Conservation (phyloP, 2,329 filamentous ascomycete species). For the Epichloe amarillans region DNA sequence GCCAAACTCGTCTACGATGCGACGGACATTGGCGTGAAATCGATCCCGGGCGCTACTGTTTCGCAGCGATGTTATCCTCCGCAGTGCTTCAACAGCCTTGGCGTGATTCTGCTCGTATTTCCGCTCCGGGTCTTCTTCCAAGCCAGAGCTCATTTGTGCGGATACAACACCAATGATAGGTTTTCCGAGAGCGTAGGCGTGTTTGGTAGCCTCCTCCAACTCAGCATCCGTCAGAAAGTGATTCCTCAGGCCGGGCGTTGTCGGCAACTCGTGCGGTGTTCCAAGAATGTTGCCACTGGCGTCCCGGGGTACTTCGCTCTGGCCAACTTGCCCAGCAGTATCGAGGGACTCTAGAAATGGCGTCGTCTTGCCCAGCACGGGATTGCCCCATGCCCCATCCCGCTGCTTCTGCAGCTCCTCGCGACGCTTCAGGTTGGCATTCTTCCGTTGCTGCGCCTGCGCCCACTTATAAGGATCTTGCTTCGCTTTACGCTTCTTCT, state of each 20-base stretch:
- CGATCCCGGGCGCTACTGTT: slow-evolving; percentile 70
- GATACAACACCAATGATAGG: slow-evolving; percentile 31
- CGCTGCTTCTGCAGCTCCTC: slow-evolving; percentile 54
- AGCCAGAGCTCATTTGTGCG: slow-evolving; percentile 27
- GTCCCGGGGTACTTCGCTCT: slow-evolving; percentile 23
- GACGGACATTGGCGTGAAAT: slow-evolving; percentile 67
- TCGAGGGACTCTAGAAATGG: slow-evolving; percentile 77
- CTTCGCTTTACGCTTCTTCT: slow-evolving; percentile 52
- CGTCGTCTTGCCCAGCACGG: slow-evolving; percentile 65
- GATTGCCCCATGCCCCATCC: slow-evolving; percentile 55
- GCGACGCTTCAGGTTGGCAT: slow-evolving; percentile 66
- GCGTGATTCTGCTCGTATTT: slow-evolving; percentile 43
- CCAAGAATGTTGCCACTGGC: slow-evolving; percentile 27
- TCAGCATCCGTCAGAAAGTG: slow-evolving; percentile 59
- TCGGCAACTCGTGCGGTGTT: slow-evolving; percentile 30
- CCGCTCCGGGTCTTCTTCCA: slow-evolving; percentile 22
- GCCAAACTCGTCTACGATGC: slow-evolving; percentile 79
- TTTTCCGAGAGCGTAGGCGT: slow-evolving; percentile 55
- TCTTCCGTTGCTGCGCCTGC: slow-evolving; percentile 71
- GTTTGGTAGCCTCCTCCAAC: slow-evolving; percentile 50
- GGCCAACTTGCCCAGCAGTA: slow-evolving; percentile 37
- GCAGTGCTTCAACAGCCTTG: slow-evolving; percentile 62
- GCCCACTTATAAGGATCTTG: slow-evolving; percentile 73
- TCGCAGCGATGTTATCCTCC: slow-evolving; percentile 63
- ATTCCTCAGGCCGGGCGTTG: slow-evolving; percentile 49